A percentile compares a stretch with the other conserved stretches of the same genome.
These are phyloP conservation scores for Cryphonectria naterciae DNA, from an alignment of 2,329 filamentous ascomycete species.

Conservation along the genomic window DNA sequence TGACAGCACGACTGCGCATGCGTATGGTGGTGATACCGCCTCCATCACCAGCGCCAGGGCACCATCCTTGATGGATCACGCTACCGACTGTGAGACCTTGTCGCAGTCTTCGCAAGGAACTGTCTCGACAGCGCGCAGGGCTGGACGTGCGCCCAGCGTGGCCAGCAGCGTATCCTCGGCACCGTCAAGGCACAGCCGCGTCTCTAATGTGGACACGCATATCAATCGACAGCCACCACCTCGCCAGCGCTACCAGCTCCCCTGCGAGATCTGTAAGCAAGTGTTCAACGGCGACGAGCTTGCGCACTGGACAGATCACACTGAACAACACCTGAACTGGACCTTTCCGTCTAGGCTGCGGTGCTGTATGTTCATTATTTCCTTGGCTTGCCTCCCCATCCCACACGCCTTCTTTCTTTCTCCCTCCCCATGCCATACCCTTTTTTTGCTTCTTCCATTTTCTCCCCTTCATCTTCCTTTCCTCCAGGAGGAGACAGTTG, in stretches of 20 bases:
- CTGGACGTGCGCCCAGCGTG: not conserved
- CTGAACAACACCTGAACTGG: constrained; percentile 40
- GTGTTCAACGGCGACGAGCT: constrained; percentile 45
- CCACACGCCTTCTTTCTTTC: not conserved
- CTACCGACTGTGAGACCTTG: not conserved
- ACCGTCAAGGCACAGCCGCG: constrained; percentile 8
- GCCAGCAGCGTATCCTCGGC: constrained; percentile 5
- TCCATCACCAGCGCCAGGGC: not conserved
- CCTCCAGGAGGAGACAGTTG: too few relatives aligned
- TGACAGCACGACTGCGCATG: not conserved
- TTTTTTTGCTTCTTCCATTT: not conserved
- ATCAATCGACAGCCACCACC: constrained; percentile 15
- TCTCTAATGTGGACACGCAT: constrained; percentile 6
- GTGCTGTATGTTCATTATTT: constrained; percentile 17
- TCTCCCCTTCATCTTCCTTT: too few relatives aligned
- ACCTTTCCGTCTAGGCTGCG: constrained; percentile 38
- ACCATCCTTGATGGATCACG: not conserved
- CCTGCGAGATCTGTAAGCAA: constrained; percentile 54
- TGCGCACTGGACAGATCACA: constrained; percentile 52
- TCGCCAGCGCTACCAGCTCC: constrained; percentile 35
- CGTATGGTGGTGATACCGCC: not conserved
- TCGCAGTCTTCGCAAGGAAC: constrained; percentile 1
- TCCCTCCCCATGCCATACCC: not conserved
- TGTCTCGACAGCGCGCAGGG: not conserved
- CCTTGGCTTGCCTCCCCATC: not conserved